phyloP scores from a whole-genome alignment of 1,284 basidiomycete genomes.

The Ceratorhiza oryzae-sativae region DNA sequence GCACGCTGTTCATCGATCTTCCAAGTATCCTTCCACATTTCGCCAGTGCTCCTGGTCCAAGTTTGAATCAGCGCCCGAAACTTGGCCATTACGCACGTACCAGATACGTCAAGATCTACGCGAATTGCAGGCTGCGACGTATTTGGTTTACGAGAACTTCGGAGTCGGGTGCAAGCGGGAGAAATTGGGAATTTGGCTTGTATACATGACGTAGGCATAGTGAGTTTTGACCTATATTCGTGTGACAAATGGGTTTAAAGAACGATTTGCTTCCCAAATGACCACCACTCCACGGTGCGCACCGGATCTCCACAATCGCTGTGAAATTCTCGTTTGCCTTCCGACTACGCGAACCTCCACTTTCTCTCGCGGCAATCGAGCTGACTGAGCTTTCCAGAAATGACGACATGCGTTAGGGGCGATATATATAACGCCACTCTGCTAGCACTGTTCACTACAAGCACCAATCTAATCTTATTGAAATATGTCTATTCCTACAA shows the following conservation, averaged over 20 bases:
- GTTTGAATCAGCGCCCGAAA: slow-evolving; percentile 38
- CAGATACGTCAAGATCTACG: slow-evolving; percentile 77
- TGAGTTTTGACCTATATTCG: too few species aligned
- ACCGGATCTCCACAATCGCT: too few species aligned
- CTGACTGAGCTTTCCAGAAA: not conserved
- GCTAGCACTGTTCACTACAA: too few species aligned
- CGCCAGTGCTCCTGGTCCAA: slow-evolving; percentile 46
- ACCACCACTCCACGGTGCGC: too few species aligned
- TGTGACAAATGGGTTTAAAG: too few species aligned
- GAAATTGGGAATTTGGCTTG: slow-evolving; percentile 75
- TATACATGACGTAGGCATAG: slow-evolving; percentile 47
- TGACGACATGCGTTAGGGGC: not conserved
- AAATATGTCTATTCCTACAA: slow-evolving; percentile 7
- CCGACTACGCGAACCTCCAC: not conserved
- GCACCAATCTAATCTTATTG: not conserved
- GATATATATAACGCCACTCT: not conserved
- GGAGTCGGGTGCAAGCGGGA: slow-evolving; percentile 50
- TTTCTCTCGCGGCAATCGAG: not conserved
- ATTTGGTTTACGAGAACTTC: slow-evolving; percentile 71
- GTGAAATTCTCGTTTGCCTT: too few species aligned
- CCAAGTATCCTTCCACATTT: slow-evolving; percentile 69
- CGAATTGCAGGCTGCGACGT: slow-evolving; percentile 77
- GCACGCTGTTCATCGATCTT: slow-evolving; percentile 68
- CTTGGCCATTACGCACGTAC: slow-evolving; percentile 67
- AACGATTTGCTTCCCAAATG: too few species aligned